Conservation (phyloP, 2,329 filamentous ascomycete genomes). For the Cryphonectria naterciae region DNA sequence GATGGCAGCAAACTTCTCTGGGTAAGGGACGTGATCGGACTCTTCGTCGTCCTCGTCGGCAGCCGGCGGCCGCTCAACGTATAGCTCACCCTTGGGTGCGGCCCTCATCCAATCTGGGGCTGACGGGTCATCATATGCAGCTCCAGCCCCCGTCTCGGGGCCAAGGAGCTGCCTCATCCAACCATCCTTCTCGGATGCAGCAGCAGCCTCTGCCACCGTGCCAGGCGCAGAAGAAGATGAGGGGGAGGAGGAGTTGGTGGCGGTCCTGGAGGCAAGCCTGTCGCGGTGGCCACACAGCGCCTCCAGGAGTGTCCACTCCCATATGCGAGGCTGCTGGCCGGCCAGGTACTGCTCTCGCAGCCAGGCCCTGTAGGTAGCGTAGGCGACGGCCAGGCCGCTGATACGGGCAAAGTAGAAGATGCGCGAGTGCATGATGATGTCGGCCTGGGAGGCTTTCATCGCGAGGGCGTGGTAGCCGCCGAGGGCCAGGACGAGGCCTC, state of each 20-base stretch:
- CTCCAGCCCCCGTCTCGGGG: neutral
- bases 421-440: conserved; percentile 30
- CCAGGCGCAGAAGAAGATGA: neutral
- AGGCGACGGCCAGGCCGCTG: conserved; percentile 62
- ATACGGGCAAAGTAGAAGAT: conserved; percentile 66
- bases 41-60: conserved; percentile 30
- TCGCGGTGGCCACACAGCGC: conserved; percentile 33
- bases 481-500: conserved; percentile 28
- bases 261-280: conserved; percentile 19
- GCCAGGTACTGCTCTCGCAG: conserved; percentile 43
- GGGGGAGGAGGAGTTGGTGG: neutral
- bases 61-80: conserved; percentile 44
- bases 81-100: conserved; percentile 53
- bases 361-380: conserved; percentile 70
- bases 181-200: conserved; percentile 20
- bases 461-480: conserved; percentile 27
- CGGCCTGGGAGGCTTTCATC: conserved; percentile 27
- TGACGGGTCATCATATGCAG: conserved; percentile 13
- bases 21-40: conserved; percentile 57
- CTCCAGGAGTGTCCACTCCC: conserved; percentile 30
- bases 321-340: conserved; percentile 36
- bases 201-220: neutral
- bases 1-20: conserved; percentile 82
- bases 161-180: conserved; percentile 24
- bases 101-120: conserved; percentile 51